Evolutionary conservation across 345 rosid species (phyloP).

Genomic region (Firmiana major): DNA sequence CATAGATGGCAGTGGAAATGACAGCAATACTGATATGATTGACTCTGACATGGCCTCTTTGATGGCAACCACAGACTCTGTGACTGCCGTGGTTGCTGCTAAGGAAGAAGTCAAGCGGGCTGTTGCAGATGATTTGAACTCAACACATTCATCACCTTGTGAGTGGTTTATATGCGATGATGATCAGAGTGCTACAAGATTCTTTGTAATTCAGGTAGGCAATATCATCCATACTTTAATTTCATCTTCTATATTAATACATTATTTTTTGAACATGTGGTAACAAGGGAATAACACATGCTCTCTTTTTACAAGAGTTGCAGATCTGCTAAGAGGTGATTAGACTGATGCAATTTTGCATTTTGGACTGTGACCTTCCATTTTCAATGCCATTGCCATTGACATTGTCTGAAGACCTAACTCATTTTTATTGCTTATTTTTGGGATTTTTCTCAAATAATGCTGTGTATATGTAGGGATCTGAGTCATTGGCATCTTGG

Average conservation of each 20-base stretch:
- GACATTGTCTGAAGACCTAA: neutral
- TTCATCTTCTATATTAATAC: neutral
- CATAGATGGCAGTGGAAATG: constrained; percentile 16
- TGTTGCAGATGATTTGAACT: constrained; percentile 86
- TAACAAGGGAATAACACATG: neutral
- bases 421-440: constrained; percentile 3
- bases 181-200: constrained; percentile 64
- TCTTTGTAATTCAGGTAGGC: constrained; percentile 85
- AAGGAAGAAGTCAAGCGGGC: constrained; percentile 95
- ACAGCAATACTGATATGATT: constrained; percentile 27
- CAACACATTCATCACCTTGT: constrained; percentile 68
- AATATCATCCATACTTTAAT: neutral
- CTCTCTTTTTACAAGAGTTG: neutral
- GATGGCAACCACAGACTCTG: constrained; percentile 87
- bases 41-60: constrained; percentile 56
- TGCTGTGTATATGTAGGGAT: constrained; percentile 52
- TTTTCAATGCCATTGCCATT: neutral
- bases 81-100: constrained; percentile 95
- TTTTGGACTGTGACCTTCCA: neutral
- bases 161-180: constrained; percentile 96
- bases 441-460: neutral
- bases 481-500: constrained; percentile 92
- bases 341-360: neutral
- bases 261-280: neutral
- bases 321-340: neutral